These are phyloP conservation scores for Posidonia oceanica DNA, from an alignment of 116 monocot species.

Conservation along the genomic window DNA sequence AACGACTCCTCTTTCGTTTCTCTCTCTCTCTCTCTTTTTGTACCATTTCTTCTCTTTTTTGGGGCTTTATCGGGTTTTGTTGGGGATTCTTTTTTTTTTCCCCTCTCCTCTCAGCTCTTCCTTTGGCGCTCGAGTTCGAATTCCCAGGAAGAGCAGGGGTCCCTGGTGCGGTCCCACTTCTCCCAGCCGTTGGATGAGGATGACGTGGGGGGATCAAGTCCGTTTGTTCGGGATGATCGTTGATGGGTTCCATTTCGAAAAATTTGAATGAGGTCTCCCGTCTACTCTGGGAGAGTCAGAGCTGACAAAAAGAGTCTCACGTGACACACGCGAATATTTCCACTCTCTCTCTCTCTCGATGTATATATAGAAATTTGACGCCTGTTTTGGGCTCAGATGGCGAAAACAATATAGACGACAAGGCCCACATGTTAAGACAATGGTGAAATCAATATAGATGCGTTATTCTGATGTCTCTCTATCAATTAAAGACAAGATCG, in stretches of 20 bases:
- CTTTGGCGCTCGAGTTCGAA: conserved; percentile 8
- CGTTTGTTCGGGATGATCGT: not conserved
- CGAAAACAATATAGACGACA: too few species aligned
- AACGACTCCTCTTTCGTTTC: not conserved
- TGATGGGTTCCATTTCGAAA: not conserved
- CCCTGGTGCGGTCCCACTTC: not conserved
- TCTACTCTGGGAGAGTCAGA: not conserved
- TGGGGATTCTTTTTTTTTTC: too few species aligned
- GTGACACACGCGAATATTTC: not conserved
- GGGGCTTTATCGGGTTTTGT: not conserved
- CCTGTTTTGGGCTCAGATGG: too few species aligned
- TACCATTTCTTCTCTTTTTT: not conserved
- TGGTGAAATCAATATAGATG: too few species aligned
- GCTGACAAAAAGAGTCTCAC: not conserved
- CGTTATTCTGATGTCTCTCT: too few species aligned
- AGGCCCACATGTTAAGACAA: too few species aligned
- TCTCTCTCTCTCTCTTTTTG: not conserved
- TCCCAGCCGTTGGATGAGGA: not conserved
- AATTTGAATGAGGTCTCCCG: not conserved
- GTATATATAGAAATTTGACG: too few species aligned
- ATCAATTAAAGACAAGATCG: too few species aligned
- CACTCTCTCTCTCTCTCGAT: not conserved
- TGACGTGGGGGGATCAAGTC: not conserved
- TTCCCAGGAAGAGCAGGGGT: not conserved
- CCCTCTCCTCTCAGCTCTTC: too few species aligned